Evolutionary conservation across 1,139 yeast genomes (phyloP).

Genomic region (Geotrichum candidum): DNA sequence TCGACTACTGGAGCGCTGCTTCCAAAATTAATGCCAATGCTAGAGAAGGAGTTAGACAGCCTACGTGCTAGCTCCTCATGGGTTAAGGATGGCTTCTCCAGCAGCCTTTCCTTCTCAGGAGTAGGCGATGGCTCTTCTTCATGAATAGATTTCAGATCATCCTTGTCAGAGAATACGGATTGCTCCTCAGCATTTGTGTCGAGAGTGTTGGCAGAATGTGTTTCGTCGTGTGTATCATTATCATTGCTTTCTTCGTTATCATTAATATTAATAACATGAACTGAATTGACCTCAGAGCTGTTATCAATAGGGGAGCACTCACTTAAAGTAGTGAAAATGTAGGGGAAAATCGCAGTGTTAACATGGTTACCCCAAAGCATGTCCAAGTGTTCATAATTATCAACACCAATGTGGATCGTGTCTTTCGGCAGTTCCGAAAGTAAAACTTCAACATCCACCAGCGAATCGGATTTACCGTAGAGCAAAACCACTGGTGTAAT

Average conservation of each 20-base stretch:
- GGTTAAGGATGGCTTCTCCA: background rate
- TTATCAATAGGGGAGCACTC: background rate
- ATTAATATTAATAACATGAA: background rate
- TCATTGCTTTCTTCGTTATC: background rate
- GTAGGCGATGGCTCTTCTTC: background rate
- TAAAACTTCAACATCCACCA: constrained; percentile 80
- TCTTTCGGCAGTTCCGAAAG: constrained; percentile 46
- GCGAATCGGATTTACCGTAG: constrained; percentile 74
- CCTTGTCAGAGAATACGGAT: background rate
- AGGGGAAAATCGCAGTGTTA: constrained; percentile 46
- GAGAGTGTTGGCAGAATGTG: background rate
- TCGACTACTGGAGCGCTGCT: constrained; percentile 18
- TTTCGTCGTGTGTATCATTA: background rate
- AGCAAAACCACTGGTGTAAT: constrained; percentile 64
- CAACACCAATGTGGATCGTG: constrained; percentile 44
- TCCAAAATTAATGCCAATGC: constrained; percentile 17
- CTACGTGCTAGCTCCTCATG: constrained; percentile 12
- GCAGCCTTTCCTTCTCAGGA: background rate
- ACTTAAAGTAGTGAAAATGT: constrained; percentile 35
- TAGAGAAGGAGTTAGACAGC: constrained; percentile 16
- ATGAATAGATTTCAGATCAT: background rate
- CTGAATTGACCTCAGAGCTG: background rate
- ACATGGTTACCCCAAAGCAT: constrained; percentile 81
- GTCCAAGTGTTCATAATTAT: constrained; percentile 76
- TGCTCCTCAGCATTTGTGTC: background rate